A percentile compares a stretch with the other conserved stretches of the same genome.
phyloP scores from a whole-genome alignment of 2,329 filamentous ascomycete species.

The Neonectria punicea region DNA sequence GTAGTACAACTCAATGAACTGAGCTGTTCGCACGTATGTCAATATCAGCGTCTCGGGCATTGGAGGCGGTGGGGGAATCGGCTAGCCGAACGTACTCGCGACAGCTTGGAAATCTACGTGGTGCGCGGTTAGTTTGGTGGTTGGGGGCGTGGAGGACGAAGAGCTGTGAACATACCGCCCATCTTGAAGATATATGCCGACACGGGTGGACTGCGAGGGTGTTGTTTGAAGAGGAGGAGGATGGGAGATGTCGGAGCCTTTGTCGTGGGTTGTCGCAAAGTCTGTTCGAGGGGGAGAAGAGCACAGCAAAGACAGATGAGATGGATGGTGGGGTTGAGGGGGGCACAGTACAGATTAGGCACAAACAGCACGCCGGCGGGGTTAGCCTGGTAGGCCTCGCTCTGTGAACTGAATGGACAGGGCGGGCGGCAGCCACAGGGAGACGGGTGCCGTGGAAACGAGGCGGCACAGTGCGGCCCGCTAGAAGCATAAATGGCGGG shows the following conservation, averaged over 20 bases:
- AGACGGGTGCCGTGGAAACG: slow-evolving; percentile 29
- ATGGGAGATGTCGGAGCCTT: slow-evolving; percentile 12
- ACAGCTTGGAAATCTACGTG: slow-evolving; percentile 56
- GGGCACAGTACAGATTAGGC: slow-evolving; percentile 51
- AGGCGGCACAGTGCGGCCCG: slow-evolving; percentile 38
- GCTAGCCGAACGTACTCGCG: slow-evolving; percentile 54
- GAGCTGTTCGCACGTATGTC: slow-evolving; percentile 63
- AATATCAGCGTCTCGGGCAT: not conserved
- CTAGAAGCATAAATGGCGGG: slow-evolving; percentile 44
- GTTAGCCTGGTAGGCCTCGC: not conserved
- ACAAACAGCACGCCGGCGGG: slow-evolving; percentile 24
- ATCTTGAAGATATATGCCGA: slow-evolving; percentile 39
- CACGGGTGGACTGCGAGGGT: slow-evolving; percentile 3
- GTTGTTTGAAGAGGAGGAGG: slow-evolving; percentile 14
- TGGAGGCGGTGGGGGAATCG: not conserved
- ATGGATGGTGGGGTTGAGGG: slow-evolving; percentile 51
- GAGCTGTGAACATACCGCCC: slow-evolving; percentile 33
- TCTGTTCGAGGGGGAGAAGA: slow-evolving; percentile 44
- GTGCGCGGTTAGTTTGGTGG: slow-evolving; percentile 43
- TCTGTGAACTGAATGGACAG: slow-evolving; percentile 18
- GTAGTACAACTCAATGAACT: slow-evolving; percentile 95
- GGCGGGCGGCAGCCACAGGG: slow-evolving; percentile 10
- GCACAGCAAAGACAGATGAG: slow-evolving; percentile 33
- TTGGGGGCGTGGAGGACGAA: not conserved
- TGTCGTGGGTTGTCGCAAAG: slow-evolving; percentile 48